A percentile compares a stretch with the other conserved stretches of the same genome.
Evolutionary conservation across 2,329 filamentous ascomycete genomes (phyloP).

Genomic region (Talaromyces sp.): DNA sequence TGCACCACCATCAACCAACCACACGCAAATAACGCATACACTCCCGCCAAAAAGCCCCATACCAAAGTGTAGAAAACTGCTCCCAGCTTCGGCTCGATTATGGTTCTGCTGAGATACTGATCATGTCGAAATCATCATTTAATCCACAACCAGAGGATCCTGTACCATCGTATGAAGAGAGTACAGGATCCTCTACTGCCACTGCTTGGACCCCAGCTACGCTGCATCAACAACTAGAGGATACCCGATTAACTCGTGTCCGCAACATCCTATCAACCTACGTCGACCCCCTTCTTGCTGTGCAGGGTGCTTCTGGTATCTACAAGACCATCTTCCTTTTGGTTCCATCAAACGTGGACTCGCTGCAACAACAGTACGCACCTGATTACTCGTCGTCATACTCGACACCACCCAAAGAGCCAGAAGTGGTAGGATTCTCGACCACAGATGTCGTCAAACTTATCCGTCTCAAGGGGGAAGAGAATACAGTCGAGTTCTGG

Average conservation of each 20-base stretch:
- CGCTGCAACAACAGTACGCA: slow-evolving; percentile 23
- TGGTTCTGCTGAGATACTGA: not conserved
- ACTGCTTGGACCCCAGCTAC: slow-evolving; percentile 6
- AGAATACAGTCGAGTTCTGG: slow-evolving; percentile 45
- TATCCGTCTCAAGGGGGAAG: slow-evolving; percentile 37
- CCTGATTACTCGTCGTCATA: slow-evolving; percentile 10
- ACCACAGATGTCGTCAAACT: slow-evolving; percentile 39
- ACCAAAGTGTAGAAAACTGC: not conserved
- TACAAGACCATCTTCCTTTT: slow-evolving; percentile 44
- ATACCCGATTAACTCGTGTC: slow-evolving; percentile 41
- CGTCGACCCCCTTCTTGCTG: slow-evolving; percentile 41
- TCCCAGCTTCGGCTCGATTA: not conserved
- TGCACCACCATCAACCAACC: not conserved
- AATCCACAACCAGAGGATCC: slow-evolving; percentile 27
- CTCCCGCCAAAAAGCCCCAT: not conserved
- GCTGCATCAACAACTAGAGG: slow-evolving; percentile 30
- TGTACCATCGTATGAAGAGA: slow-evolving; percentile 34
- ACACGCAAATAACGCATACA: not conserved
- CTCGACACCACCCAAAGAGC: slow-evolving; percentile 19
- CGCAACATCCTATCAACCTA: slow-evolving; percentile 35
- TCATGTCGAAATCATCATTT: slow-evolving; percentile 17
- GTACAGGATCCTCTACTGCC: slow-evolving; percentile 18
- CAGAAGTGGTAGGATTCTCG: slow-evolving; percentile 40
- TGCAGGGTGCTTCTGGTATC: slow-evolving; percentile 40
- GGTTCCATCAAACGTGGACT: slow-evolving; percentile 42